Evolutionary conservation across 2,329 filamentous ascomycete genomes (phyloP).

Genomic region (Diaporthe sp.): DNA sequence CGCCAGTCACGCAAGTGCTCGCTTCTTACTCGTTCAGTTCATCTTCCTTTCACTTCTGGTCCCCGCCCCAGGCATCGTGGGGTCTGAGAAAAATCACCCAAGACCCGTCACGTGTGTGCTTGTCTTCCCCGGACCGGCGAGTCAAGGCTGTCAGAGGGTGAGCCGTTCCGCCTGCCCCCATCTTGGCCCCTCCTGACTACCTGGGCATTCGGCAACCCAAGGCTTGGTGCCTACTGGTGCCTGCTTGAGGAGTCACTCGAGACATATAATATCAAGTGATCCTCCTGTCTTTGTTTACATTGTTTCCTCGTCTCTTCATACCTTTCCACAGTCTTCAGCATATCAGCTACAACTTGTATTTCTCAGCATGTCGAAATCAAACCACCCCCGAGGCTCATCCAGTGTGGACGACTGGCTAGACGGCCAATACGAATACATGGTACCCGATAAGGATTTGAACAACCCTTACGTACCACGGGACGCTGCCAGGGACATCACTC

Average conservation of each 20-base stretch:
- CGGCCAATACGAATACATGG: constrained; percentile 40
- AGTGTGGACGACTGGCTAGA: constrained; percentile 41
- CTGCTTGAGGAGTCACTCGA: constrained; percentile 10
- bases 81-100: constrained; percentile 1
- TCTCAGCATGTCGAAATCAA: constrained; percentile 33
- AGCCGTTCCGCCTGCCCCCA: background rate
- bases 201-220: constrained; percentile 3
- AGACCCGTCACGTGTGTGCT: constrained; percentile 5
- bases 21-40: constrained; percentile 28
- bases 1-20: constrained; percentile 7
- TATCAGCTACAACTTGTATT: background rate
- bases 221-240: constrained; percentile 19
- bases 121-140: background rate
- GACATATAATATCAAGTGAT: constrained; percentile 13
- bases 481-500: constrained; percentile 3
- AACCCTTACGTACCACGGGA: constrained; percentile 31
- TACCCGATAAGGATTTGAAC: constrained; percentile 31
- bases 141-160: constrained; percentile 20
- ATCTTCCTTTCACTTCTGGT: constrained; percentile 16
- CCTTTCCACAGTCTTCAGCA: background rate
- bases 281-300: constrained; percentile 15
- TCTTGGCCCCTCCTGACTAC: constrained; percentile 5
- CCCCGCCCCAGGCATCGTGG: constrained; percentile 24
- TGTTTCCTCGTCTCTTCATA: background rate
- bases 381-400: constrained; percentile 14